Base-by-base conservation (phyloP, 1,284 basidiomycete species). In the Malassezia obtusa region DNA sequence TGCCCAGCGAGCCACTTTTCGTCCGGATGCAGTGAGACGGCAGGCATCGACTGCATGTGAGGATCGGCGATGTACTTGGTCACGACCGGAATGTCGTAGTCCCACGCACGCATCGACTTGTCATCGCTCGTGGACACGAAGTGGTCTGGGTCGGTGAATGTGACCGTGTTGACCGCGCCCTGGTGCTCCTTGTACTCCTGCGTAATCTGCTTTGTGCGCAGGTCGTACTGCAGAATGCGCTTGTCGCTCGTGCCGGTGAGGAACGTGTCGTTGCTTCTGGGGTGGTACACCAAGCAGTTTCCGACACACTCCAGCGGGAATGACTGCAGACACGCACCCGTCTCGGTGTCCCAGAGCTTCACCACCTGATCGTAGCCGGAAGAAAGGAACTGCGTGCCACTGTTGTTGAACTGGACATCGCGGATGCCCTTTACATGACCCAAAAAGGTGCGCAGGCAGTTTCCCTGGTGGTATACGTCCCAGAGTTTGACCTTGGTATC, bases 31-130 rank as follows among this genome's bases (percentile, higher is more conserved):
- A 91, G 77, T 9, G 89, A 88, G 33, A 96, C 91, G 15, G 92
- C 87, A 11, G 94, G 94, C 91, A 99, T 96, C 31, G 89, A 94
- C 77, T 99, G 91, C 94, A 99, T 98, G 72, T 89, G 85, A 9
- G 94, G 94, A 75, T 99, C 94, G 28, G 94, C 91, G 58, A 98
- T 95, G 76, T 96, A 94, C 76, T 99, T 98, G 81, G 98, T 96
- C 54, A 95, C 90, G 24, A 98, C 91, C 4, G 91, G 91, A 61
- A 95, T 95, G 76, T 96, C 90, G 49, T 60, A 76, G 57, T 77
- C 76, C 94, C 94, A 99, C 17, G 89, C 92, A 47, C 94, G 85
- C 70, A 99, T 94, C 6, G 90, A 95, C 79, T 98, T 98, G 78
- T 99, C 94, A 75, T 99, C 94, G 14, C 90, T 95, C 8, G 94